Conservation (phyloP, 495 filamentous ascomycete species). For the Pseudoneurospora amorphoporcata region DNA sequence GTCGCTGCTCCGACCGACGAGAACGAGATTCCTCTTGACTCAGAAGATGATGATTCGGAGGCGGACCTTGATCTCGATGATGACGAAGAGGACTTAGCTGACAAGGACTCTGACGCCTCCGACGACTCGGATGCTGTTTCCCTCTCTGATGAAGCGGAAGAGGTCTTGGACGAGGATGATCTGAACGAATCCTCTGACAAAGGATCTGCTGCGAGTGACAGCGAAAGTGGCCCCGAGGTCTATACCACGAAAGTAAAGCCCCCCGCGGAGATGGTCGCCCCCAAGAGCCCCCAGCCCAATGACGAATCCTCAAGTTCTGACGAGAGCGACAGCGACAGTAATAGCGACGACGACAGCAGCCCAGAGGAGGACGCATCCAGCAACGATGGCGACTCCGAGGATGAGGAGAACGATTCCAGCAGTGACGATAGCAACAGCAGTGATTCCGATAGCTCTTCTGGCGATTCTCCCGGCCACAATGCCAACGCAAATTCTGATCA, state of each 20-base stretch:
- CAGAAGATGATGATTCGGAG: neutral
- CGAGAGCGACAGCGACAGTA: slow-evolving; percentile 3
- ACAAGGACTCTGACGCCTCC: slow-evolving; percentile 15
- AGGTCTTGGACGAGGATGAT: neutral
- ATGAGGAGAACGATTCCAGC: slow-evolving; percentile 1
- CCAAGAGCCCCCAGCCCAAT: neutral
- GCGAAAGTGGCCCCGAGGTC: slow-evolving; percentile 7
- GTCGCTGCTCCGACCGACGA: neutral
- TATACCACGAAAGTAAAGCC: neutral
- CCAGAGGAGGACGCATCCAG: neutral
- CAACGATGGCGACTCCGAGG: slow-evolving; percentile 1
- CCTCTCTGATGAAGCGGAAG: neutral
- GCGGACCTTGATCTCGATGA: neutral
- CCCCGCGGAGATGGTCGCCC: neutral
- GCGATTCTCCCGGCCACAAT: neutral
- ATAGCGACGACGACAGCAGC: slow-evolving; percentile 3
- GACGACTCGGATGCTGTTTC: slow-evolving; percentile 8
- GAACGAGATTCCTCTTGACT: neutral
- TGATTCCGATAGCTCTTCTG: neutral
- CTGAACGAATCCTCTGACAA: slow-evolving; percentile 6
- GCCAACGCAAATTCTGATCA: neutral
- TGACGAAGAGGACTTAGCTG: slow-evolving; percentile 2
- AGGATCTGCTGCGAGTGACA: slow-evolving; percentile 8
- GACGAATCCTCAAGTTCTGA: slow-evolving; percentile 4
- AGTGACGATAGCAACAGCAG: neutral